A percentile compares a stretch with the other conserved stretches of the same genome.
Evolutionary conservation across 148 eudicot species (phyloP).

Genomic region (Dysphania ambrosioides): DNA sequence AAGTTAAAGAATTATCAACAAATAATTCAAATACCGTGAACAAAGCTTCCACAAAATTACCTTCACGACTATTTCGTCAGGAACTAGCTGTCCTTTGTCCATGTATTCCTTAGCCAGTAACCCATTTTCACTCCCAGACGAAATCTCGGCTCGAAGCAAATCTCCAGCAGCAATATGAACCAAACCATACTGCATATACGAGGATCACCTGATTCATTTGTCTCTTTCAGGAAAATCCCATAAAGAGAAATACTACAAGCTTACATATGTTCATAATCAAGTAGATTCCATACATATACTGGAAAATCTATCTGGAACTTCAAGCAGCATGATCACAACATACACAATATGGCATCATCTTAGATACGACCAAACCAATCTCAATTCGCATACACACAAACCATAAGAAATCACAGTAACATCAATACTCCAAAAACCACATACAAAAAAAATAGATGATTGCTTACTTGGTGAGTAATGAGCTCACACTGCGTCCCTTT

Average conservation of each 20-base stretch:
- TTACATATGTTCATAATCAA: background rate
- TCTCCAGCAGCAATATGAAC: constrained; percentile 99
- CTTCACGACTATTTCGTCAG: constrained; percentile 91
- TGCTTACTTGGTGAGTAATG: constrained; percentile 69
- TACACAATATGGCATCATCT: background rate
- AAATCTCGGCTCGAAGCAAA: constrained; percentile 77
- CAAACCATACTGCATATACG: constrained; percentile 82
- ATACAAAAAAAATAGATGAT: no score
- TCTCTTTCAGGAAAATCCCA: constrained; percentile 33
- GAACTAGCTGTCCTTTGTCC: constrained; percentile 95
- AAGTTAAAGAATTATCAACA: constrained; percentile 18
- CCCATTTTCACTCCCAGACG: constrained; percentile 86
- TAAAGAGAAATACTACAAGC: constrained; percentile 25
- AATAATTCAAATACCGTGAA: background rate
- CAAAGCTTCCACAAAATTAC: constrained; percentile 32
- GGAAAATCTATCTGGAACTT: background rate
- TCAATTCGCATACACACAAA: background rate
- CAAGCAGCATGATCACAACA: background rate
- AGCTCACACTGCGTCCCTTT: constrained; percentile 99
- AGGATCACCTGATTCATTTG: constrained; percentile 46
- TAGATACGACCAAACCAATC: background rate
- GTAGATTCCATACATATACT: background rate
- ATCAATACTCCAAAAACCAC: background rate
- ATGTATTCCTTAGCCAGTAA: constrained; percentile 77
- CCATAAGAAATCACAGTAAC: background rate